phyloP scores from a whole-genome alignment of 2,329 filamentous ascomycete genomes.

The Monilinia laxa region DNA sequence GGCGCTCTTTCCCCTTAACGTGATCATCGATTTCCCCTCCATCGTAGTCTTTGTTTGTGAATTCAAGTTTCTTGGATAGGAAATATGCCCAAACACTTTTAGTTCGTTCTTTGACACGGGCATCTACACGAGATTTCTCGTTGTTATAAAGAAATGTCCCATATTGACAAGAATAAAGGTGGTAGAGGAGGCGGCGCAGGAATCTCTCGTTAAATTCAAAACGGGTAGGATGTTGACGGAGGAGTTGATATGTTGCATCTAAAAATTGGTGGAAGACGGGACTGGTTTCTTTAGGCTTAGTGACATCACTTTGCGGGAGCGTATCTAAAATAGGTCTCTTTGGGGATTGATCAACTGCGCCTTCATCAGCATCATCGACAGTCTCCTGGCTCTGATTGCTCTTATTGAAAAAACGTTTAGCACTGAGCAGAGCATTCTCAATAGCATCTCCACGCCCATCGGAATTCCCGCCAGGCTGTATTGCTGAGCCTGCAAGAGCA shows the following conservation, averaged over 20 bases:
- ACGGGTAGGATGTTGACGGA: slow-evolving; percentile 79
- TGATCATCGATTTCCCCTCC: slow-evolving; percentile 70
- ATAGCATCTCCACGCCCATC: slow-evolving; percentile 64
- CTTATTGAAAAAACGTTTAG: slow-evolving; percentile 87
- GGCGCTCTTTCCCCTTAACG: slow-evolving; percentile 73
- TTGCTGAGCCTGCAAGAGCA: slow-evolving; percentile 61
- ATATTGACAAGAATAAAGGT: slow-evolving; percentile 94
- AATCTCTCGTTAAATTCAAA: slow-evolving; percentile 98
- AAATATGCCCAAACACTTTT: slow-evolving; percentile 97
- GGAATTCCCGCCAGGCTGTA: slow-evolving; percentile 58
- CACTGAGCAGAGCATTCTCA: slow-evolving; percentile 80
- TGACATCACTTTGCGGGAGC: slow-evolving; percentile 57
- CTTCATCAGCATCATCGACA: slow-evolving; percentile 48
- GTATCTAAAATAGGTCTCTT: slow-evolving; percentile 41
- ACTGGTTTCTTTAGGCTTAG: slow-evolving; percentile 84
- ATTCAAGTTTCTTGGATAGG: slow-evolving; percentile 74
- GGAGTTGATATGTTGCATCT: slow-evolving; percentile 87
- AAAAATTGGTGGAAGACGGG: slow-evolving; percentile 98
- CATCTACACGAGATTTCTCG: slow-evolving; percentile 80
- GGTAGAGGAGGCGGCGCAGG: slow-evolving; percentile 82
- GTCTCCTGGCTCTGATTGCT: slow-evolving; percentile 66
- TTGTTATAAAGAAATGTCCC: slow-evolving; percentile 96
- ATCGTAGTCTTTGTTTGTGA: slow-evolving; percentile 79
- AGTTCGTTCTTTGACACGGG: slow-evolving; percentile 67
- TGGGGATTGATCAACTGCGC: slow-evolving; percentile 36